Percentiles rank a stretch among this genome's conserved stretches.
These are phyloP conservation scores for Aspergillus bridgeri DNA, from an alignment of 495 filamentous ascomycete species.

Conservation along the genomic window DNA sequence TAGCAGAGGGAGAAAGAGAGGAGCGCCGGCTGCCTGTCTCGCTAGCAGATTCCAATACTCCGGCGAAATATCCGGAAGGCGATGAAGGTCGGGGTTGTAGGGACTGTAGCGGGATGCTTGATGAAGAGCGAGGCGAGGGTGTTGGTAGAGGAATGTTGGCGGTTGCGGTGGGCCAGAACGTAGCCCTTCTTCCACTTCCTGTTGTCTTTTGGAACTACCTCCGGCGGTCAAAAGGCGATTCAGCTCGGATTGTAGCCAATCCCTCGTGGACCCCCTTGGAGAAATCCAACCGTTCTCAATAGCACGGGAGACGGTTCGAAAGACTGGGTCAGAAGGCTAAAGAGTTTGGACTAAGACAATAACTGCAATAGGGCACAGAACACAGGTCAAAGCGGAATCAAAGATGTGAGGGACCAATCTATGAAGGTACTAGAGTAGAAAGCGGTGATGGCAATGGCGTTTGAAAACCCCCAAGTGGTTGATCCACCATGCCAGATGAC, in stretches of 20 bases:
- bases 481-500: conserved; percentile 33
- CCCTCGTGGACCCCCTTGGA: conserved; percentile 7
- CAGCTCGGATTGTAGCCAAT: conserved; percentile 1
- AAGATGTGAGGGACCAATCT: not conserved
- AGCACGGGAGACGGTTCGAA: conserved; percentile 1
- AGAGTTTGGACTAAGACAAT: not conserved
- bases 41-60: conserved; percentile 37
- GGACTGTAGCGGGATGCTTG: conserved; percentile 56
- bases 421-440: conserved; percentile 4
- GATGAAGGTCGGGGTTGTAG: conserved; percentile 41
- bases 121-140: conserved; percentile 44
- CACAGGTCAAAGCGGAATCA: not conserved
- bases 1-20: conserved; percentile 55
- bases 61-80: conserved; percentile 31
- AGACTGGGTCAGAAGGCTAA: conserved; percentile 5
- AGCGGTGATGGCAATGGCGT: conserved; percentile 13
- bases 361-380: not conserved
- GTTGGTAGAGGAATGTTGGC: conserved; percentile 59
- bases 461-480: conserved; percentile 7
- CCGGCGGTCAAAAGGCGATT: not conserved
- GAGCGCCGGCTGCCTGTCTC: conserved; percentile 51
- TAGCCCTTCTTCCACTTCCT: conserved; percentile 35
- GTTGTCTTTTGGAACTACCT: not conserved
- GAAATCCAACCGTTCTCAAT: conserved; percentile 1
- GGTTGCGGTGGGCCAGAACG: conserved; percentile 46